A percentile compares a stretch with the other conserved stretches of the same genome.
These are phyloP conservation scores for Apophysomyces elegans DNA, from an alignment of 371 early-diverging fungal species.

Conservation along the genomic window DNA sequence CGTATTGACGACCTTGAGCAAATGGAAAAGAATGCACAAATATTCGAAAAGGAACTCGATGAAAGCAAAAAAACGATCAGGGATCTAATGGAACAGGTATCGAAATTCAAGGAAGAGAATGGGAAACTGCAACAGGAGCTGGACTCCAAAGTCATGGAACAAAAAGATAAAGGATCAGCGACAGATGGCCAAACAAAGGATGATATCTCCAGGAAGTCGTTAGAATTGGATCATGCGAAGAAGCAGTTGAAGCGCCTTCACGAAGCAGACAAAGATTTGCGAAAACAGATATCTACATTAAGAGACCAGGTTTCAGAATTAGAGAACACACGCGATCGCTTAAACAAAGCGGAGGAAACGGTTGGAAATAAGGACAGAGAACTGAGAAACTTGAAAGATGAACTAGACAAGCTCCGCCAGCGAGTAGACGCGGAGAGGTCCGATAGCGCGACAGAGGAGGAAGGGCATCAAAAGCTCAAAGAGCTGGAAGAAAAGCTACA, in stretches of 20 bases:
- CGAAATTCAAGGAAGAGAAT: neutral
- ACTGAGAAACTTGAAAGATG: neutral
- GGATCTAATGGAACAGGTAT: neutral
- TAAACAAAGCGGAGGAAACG: neutral
- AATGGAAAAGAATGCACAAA: neutral
- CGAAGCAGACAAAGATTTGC: neutral
- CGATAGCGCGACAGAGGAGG: neutral
- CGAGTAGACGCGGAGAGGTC: too few relatives aligned
- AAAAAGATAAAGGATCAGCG: neutral
- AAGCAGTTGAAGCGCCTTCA: neutral
- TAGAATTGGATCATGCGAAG: neutral
- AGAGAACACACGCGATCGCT: neutral
- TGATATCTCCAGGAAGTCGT: neutral
- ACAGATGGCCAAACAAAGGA: neutral
- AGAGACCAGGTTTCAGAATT: neutral
- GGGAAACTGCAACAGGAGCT: neutral
- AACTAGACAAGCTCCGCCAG: neutral
- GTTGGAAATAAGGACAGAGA: neutral
- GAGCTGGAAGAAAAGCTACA: conserved; percentile 11
- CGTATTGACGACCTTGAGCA: neutral
- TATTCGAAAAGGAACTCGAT: neutral
- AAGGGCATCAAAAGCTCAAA: conserved; percentile 5
- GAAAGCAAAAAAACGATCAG: neutral
- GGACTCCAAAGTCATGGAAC: neutral
- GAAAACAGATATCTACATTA: neutral